Percentiles rank a stretch among this genome's conserved stretches.
These are phyloP conservation scores for Microcos paniculata DNA, from an alignment of 345 rosid genomes.

Conservation along the genomic window DNA sequence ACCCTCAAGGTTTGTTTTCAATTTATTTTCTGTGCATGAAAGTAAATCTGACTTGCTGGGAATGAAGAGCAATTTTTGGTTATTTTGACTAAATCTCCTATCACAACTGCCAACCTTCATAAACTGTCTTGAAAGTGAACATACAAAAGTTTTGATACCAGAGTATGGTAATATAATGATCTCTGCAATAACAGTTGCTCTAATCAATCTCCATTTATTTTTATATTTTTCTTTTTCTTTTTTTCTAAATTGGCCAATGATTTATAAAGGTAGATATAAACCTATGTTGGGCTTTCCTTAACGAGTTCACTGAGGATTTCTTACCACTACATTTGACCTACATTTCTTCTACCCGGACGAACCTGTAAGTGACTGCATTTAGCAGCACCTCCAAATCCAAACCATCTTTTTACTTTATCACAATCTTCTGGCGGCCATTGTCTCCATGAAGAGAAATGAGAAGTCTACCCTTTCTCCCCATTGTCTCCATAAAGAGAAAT, in stretches of 20 bases:
- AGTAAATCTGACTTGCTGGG: background rate
- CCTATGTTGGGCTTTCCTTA: background rate
- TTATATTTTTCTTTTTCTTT: background rate
- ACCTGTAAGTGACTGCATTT: background rate
- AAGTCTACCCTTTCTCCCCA: too few relatives aligned
- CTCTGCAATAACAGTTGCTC: slow-evolving; percentile 1
- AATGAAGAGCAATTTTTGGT: background rate
- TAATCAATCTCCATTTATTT: background rate
- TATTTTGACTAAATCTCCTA: background rate
- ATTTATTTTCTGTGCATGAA: slow-evolving; percentile 8
- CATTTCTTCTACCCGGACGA: background rate
- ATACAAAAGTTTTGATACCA: background rate
- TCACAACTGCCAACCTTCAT: background rate
- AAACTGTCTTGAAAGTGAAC: background rate
- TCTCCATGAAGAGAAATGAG: background rate
- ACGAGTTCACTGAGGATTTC: background rate
- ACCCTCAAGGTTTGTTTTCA: slow-evolving; percentile 38
- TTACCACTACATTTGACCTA: background rate
- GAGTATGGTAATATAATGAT: background rate
- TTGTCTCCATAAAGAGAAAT: background rate
- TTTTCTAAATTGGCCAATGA: background rate
- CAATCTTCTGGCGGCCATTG: background rate
- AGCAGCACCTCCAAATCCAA: background rate
- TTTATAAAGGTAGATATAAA: background rate
- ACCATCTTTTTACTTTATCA: background rate